A percentile compares a stretch with the other conserved stretches of the same genome.
These are phyloP conservation scores for Zoysia matrella DNA, from an alignment of 202 grass and related monocot species.

Conservation along the genomic window DNA sequence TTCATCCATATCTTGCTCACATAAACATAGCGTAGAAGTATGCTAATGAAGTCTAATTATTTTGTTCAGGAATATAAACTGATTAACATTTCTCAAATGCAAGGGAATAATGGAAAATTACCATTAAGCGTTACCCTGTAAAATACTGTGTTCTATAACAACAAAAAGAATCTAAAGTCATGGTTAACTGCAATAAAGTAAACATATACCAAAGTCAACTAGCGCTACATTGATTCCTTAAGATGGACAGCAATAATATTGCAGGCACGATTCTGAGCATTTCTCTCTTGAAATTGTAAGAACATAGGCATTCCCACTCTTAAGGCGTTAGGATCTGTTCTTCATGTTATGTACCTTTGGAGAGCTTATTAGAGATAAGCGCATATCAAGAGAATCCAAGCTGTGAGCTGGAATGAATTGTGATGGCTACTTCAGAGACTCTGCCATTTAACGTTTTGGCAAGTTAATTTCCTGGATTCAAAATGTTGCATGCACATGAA, in stretches of 20 bases:
- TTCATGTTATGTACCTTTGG: constrained; percentile 11
- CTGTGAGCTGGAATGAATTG: constrained; percentile 14
- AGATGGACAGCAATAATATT: background rate
- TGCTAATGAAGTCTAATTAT: background rate
- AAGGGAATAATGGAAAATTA: background rate
- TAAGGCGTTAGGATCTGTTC: constrained; percentile 2
- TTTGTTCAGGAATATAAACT: background rate
- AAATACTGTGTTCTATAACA: background rate
- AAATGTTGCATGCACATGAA: too few species aligned
- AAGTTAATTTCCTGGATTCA: background rate
- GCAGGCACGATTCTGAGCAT: background rate
- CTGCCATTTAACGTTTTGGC: background rate
- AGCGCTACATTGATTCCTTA: background rate
- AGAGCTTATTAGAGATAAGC: background rate
- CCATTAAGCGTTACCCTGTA: background rate
- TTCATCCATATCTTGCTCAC: background rate
- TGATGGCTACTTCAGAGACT: constrained; percentile 18
- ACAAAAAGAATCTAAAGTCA: background rate
- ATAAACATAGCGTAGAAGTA: constrained; percentile 14
- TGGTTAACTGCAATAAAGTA: constrained; percentile 18
- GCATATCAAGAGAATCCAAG: constrained; percentile 17
- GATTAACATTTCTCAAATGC: background rate
- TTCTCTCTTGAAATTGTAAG: constrained; percentile 11
- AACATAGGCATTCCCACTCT: background rate
- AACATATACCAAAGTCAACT: background rate